Evolutionary conservation across 345 rosid genomes (phyloP).

Genomic region (Eucalyptus erythrocorys): DNA sequence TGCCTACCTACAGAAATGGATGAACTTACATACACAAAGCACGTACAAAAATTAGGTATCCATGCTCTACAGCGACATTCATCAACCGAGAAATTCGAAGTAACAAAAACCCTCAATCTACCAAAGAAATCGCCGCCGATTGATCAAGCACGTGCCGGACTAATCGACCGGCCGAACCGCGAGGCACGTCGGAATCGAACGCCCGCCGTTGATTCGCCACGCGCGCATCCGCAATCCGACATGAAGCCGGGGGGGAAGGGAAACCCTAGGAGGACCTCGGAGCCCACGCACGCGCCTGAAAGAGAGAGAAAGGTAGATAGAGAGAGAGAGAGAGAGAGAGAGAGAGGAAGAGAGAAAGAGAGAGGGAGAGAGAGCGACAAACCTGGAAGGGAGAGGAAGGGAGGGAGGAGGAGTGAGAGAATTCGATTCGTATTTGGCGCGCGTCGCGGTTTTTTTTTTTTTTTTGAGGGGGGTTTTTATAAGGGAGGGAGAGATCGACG

Average conservation of each 20-base stretch:
- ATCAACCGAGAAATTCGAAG: not conserved
- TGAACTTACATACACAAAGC: not conserved
- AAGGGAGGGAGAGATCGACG: constrained; percentile 22
- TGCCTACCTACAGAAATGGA: not conserved
- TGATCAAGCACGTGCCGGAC: not conserved
- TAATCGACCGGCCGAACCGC: not conserved
- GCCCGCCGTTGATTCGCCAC: not conserved
- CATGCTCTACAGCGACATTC: not conserved
- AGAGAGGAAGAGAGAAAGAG: not conserved
- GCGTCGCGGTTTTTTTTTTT: not conserved
- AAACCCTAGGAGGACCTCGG: not conserved
- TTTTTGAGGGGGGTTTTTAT: not conserved
- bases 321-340: not conserved
- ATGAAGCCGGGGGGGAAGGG: not conserved
- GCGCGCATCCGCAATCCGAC: not conserved
- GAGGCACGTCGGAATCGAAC: not conserved
- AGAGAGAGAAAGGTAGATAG: not conserved
- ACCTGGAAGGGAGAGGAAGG: not conserved
- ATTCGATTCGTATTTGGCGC: not conserved
- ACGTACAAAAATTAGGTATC: not conserved
- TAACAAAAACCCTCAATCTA: not conserved
- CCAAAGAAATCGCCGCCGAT: not conserved
- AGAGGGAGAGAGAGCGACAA: not conserved
- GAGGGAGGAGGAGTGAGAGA: not conserved
- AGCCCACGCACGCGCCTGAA: not conserved